Percentiles rank a stretch among this genome's conserved stretches.
Conservation (phyloP, 2,329 filamentous ascomycete species). For the Hirsutella thompsonii region DNA sequence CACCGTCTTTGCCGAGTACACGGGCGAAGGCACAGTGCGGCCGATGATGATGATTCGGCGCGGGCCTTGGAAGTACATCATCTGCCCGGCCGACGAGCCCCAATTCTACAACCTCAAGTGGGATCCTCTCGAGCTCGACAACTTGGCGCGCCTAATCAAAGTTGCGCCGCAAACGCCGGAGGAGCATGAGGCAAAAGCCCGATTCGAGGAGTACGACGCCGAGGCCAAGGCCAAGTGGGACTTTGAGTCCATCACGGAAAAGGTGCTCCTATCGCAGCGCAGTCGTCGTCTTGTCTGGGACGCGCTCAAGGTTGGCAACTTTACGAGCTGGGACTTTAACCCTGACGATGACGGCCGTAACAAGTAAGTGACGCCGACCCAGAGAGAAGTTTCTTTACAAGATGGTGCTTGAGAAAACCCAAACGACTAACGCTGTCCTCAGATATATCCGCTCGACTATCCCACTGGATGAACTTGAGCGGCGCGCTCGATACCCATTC, state of each 20-base stretch:
- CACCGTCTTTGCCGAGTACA: slow-evolving; percentile 90
- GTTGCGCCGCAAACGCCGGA: slow-evolving; percentile 23
- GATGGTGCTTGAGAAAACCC: too few relatives aligned
- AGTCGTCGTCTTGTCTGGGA: slow-evolving; percentile 68
- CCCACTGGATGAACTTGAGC: slow-evolving; percentile 68
- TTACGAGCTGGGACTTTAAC: slow-evolving; percentile 78
- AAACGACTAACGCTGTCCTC: background rate
- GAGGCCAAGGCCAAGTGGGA: slow-evolving; percentile 73
- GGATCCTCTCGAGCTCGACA: slow-evolving; percentile 67
- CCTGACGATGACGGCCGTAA: slow-evolving; percentile 56
- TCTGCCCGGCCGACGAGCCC: slow-evolving; percentile 69
- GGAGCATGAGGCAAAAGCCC: slow-evolving; percentile 31
- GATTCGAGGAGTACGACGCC: slow-evolving; percentile 54
- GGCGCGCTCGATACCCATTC: slow-evolving; percentile 58
- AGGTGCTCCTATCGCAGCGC: slow-evolving; percentile 67
- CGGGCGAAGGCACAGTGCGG: slow-evolving; percentile 79
- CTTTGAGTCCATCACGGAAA: slow-evolving; percentile 60
- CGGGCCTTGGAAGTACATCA: slow-evolving; percentile 82
- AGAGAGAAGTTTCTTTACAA: too few relatives aligned
- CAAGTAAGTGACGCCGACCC: slow-evolving; percentile 33
- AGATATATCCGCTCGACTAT: slow-evolving; percentile 81
- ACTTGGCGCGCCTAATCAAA: slow-evolving; percentile 44
- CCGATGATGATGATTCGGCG: slow-evolving; percentile 91
- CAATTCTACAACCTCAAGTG: slow-evolving; percentile 69
- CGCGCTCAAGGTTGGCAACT: slow-evolving; percentile 62